phyloP scores from a whole-genome alignment of 2,329 filamentous ascomycete species.

The Ciborinia camelliae region DNA sequence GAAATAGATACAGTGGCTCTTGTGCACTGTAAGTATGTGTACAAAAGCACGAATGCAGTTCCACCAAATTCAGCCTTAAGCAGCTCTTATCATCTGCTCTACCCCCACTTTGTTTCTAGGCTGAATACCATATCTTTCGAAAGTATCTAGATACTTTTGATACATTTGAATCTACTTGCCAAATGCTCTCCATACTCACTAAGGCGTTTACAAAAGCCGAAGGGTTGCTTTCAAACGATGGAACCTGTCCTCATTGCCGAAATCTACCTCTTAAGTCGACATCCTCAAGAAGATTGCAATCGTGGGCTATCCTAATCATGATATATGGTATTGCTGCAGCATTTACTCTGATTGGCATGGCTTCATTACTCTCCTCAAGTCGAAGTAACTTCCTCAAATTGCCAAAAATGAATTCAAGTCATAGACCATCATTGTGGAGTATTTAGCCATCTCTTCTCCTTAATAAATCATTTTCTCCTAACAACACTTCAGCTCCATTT shows the following conservation, averaged over 20 bases:
- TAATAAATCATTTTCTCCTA: neutral
- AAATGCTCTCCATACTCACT: neutral
- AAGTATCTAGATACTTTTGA: neutral
- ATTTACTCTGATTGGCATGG: slow-evolving; percentile 7
- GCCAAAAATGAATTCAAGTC: neutral
- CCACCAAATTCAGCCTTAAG: neutral
- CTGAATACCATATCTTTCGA: neutral
- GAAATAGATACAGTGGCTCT: neutral
- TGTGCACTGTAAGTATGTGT: neutral
- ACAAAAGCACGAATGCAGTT: neutral
- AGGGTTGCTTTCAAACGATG: neutral
- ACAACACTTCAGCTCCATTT: slow-evolving; percentile 4
- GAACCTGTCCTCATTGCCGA: slow-evolving; percentile 1
- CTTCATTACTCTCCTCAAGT: slow-evolving; percentile 6
- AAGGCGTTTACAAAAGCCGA: neutral
- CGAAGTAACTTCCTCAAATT: neutral
- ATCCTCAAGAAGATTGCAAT: neutral
- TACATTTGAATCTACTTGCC: neutral
- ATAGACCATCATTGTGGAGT: slow-evolving; percentile 10
- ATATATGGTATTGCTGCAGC: neutral
- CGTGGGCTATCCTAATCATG: neutral
- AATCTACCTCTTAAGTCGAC: neutral
- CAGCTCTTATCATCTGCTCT: slow-evolving; percentile 4
- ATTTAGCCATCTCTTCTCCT: neutral
- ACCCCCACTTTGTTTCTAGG: neutral